Percentiles rank a stretch among this genome's conserved stretches.
Evolutionary conservation across 805 yeast genomes (phyloP).

Genomic region (Metschnikowia anglica): DNA sequence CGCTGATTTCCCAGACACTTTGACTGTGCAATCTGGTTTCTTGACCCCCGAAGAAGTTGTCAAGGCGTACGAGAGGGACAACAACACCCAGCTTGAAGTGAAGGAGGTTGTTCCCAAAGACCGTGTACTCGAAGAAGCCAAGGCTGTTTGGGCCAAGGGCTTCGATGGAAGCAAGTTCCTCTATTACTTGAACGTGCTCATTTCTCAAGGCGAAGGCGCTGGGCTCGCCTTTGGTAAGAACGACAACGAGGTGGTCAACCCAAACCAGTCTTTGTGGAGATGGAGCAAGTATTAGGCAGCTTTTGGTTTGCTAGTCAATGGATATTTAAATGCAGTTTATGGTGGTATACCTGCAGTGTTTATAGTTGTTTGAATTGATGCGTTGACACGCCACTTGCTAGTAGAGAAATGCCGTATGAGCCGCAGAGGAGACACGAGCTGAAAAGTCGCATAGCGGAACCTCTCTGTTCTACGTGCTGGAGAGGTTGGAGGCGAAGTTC

Average conservation of each 20-base stretch:
- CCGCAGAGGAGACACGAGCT: too few species aligned
- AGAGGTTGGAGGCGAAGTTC: too few species aligned
- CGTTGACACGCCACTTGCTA: too few species aligned
- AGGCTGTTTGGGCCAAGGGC: conserved; percentile 27
- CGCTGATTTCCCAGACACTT: conserved; percentile 40
- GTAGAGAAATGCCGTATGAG: too few species aligned
- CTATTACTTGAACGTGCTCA: conserved; percentile 31
- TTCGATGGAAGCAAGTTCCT: conserved; percentile 35
- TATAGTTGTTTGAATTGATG: too few species aligned
- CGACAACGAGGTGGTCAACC: conserved; percentile 46
- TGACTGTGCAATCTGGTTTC: conserved; percentile 44
- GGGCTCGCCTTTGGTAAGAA: conserved; percentile 35
- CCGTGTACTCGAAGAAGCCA: conserved; percentile 31
- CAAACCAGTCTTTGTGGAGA: conserved; percentile 42
- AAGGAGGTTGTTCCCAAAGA: conserved; percentile 25
- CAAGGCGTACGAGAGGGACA: conserved; percentile 39
- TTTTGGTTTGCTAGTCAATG: too few species aligned
- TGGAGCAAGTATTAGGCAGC: conserved; percentile 43
- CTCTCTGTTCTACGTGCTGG: too few species aligned
- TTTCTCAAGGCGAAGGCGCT: conserved; percentile 39
- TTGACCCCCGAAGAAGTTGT: conserved; percentile 39
- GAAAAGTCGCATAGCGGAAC: too few species aligned
- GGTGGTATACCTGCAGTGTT: too few species aligned
- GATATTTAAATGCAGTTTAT: too few species aligned
- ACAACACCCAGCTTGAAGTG: conserved; percentile 31